Conservation (phyloP, 805 yeast genomes). For the Yarrowia osloensis region DNA sequence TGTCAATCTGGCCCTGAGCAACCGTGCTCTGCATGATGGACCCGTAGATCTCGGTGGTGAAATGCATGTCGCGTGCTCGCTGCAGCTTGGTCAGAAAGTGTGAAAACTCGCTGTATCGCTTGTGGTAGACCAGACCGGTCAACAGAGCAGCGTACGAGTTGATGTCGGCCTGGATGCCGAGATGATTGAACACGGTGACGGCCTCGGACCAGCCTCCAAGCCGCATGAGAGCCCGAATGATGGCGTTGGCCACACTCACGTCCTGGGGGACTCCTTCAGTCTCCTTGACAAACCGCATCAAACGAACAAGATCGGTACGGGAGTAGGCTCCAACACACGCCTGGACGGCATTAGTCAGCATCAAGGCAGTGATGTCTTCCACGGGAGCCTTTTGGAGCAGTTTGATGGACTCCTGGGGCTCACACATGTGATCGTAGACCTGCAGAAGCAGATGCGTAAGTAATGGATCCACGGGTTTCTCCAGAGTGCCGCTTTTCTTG, state of each 20-base stretch:
- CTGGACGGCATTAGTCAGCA: slow-evolving; percentile 1
- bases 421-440: neutral
- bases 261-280: neutral
- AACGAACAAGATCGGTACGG: neutral
- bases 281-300: neutral
- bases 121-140: neutral
- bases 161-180: neutral
- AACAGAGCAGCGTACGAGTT: neutral
- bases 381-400: neutral
- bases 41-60: neutral
- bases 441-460: neutral
- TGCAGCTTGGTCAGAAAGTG: neutral
- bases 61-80: neutral
- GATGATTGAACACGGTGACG: neutral
- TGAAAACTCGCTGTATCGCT: neutral
- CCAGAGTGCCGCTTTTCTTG: neutral
- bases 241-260: neutral
- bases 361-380: neutral
- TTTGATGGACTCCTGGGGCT: neutral
- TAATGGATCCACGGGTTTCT: neutral
- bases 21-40: neutral
- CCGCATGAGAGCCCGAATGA: slow-evolving; percentile 16
- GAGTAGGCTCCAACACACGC: slow-evolving; percentile 17
- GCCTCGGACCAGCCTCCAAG: slow-evolving; percentile 26
- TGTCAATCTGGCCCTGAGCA: neutral